Evolutionary conservation across 805 yeast genomes (phyloP), one percentile per base, ranked within the genome.

Genomic region (Cyberlindnera saturnus): DNA sequence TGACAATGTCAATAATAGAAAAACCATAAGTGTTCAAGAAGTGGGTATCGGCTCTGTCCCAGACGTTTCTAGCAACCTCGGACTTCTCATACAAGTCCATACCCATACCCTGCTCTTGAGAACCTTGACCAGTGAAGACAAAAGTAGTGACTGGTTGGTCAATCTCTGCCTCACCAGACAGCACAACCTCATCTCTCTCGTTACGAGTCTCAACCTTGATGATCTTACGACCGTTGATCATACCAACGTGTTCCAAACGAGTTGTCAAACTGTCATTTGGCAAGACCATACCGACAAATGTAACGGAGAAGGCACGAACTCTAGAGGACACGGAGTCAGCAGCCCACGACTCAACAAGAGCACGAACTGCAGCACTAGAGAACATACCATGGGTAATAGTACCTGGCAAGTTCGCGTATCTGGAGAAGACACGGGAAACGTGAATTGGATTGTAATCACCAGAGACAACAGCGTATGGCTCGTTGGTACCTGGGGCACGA

Each of bases 61-160:
- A 93, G 50, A 93, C 97, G 51, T 79, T 80, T 60, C 81, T 81
- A 42, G 99, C 99, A 64, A 93, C 96, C 28, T 79, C 89, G 40
- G 96, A 86, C 34, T 85, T 75, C 52, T 81, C 82, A 68, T 93
- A 93, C 63, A 93, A 77, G 67, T 93, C 99, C 99, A 93, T 93
- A 76, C 99, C 99, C 99, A 93, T 93, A 65, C 97, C 97, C 74
- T 95, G 99, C 69, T 95, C 99, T 71, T 93, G 99, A 48, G 99
- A 91, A 67, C 99, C 99, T 75, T 93, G 99, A 63, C 99, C 99
- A 52, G 99, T 93, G 72, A 95, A 93, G 45, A 93, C 96, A 65
- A 86, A 93, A 17, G 99, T 85, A 36, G 98, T 86, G 42, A 83
- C 85, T 30, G 99, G 99, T 72, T 93, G 99, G 58, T 93, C 98